phyloP scores from a whole-genome alignment of 495 filamentous ascomycete genomes.

The Geoglossum glabrum region DNA sequence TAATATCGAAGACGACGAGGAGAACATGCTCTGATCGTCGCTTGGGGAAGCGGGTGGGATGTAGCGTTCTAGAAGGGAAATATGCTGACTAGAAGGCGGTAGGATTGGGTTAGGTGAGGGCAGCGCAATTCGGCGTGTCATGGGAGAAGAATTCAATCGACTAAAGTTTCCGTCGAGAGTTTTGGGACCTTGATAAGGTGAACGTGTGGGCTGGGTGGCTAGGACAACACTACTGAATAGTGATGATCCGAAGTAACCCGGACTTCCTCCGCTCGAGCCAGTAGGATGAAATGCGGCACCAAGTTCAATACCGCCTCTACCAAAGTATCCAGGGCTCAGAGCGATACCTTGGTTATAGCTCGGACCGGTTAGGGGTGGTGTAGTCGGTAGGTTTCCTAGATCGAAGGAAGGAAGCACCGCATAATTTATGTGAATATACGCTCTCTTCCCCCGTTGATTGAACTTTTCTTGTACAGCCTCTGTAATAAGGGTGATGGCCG shows the following conservation, averaged over 20 bases:
- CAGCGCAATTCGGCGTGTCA: conserved; percentile 10
- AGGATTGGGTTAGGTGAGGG: conserved; percentile 39
- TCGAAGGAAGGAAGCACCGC: background rate
- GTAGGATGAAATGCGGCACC: background rate
- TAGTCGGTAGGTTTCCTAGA: background rate
- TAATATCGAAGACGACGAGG: conserved; percentile 35
- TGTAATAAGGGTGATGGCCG: background rate
- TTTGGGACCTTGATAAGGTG: background rate
- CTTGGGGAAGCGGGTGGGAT: conserved; percentile 41
- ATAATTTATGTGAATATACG: background rate
- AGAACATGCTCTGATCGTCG: conserved; percentile 43
- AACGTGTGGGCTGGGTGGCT: conserved; percentile 13
- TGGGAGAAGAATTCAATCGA: conserved; percentile 1
- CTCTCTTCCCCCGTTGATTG: background rate
- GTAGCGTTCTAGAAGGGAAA: conserved; percentile 50
- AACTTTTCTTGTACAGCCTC: background rate
- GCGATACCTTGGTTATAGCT: background rate
- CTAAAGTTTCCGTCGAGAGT: background rate
- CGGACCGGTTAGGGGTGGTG: background rate
- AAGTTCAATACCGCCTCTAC: background rate
- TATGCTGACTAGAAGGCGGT: conserved; percentile 39
- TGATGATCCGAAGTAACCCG: conserved; percentile 15
- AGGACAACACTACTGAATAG: conserved; percentile 20
- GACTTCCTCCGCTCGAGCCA: background rate
- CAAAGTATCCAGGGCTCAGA: background rate